These are phyloP conservation scores for Globisporangium spiculum DNA, from an alignment of 352 stramenopile species.

Conservation along the genomic window DNA sequence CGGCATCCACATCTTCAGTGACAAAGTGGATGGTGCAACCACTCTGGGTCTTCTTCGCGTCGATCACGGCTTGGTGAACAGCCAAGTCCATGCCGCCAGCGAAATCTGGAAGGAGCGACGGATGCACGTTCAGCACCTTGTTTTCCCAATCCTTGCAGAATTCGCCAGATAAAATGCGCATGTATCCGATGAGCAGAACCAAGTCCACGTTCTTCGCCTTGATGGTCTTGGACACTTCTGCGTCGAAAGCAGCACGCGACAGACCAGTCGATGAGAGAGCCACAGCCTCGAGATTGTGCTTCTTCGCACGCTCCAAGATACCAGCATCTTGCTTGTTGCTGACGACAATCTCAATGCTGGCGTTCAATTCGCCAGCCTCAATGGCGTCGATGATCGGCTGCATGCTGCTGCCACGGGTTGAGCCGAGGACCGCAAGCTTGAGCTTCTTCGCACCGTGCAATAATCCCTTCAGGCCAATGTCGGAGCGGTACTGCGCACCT, in stretches of 20 bases:
- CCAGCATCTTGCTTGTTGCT: slow-evolving; percentile 93
- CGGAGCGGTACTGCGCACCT: slow-evolving; percentile 93
- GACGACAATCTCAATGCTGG: slow-evolving; percentile 95
- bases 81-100: slow-evolving; percentile 99
- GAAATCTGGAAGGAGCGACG: slow-evolving; percentile 98
- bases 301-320: slow-evolving; percentile 94
- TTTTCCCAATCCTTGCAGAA: slow-evolving; percentile 96
- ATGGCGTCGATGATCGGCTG: slow-evolving; percentile 97
- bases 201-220: slow-evolving; percentile 93
- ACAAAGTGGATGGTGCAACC: slow-evolving; percentile 99
- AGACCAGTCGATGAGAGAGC: slow-evolving; percentile 73
- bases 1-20: slow-evolving; percentile 96
- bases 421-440: slow-evolving; percentile 94
- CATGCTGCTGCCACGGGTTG: slow-evolving; percentile 94
- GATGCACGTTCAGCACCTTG: slow-evolving; percentile 99
- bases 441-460: slow-evolving; percentile 84
- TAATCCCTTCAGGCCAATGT: slow-evolving; percentile 95
- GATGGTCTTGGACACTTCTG: slow-evolving; percentile 92
- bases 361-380: slow-evolving; percentile 81
- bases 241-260: slow-evolving; percentile 93
- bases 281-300: slow-evolving; percentile 65
- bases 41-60: slow-evolving; percentile 93
- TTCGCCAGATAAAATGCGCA: slow-evolving; percentile 96
- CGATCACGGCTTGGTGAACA: slow-evolving; percentile 98
- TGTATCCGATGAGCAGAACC: slow-evolving; percentile 99